phyloP scores from a whole-genome alignment of 2,329 filamentous ascomycete genomes.

The Fusarium metavorans region DNA sequence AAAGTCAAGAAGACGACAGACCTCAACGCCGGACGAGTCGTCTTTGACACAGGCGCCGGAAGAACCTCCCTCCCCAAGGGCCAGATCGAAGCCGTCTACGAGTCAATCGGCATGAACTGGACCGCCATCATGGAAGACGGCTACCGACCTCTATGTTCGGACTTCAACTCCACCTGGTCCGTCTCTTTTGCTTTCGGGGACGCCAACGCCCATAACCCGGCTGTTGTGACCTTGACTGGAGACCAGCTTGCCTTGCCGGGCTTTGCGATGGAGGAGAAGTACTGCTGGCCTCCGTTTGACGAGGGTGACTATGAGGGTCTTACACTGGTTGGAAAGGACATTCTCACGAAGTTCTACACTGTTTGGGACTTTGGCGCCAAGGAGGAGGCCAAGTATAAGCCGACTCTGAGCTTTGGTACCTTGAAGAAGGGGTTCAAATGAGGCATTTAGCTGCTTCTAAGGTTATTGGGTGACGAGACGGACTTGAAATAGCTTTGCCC shows the following conservation, averaged over 20 bases:
- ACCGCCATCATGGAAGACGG: conserved; percentile 45
- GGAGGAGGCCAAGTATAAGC: conserved; percentile 20
- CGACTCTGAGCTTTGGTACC: conserved; percentile 39
- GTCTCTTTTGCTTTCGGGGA: conserved; percentile 45
- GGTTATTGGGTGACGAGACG: background rate
- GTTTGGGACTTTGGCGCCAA: conserved; percentile 49
- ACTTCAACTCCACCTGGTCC: conserved; percentile 53
- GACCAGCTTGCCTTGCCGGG: conserved; percentile 48
- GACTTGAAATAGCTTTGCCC: background rate
- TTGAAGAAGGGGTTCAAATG: conserved; percentile 26
- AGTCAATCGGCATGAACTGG: conserved; percentile 52
- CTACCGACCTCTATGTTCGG: conserved; percentile 49
- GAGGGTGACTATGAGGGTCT: conserved; percentile 40
- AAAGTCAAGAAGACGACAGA: conserved; percentile 9
- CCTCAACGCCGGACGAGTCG: conserved; percentile 33
- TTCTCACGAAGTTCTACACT: conserved; percentile 50
- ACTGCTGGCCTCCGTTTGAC: conserved; percentile 53
- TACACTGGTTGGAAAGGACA: conserved; percentile 48
- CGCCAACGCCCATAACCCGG: conserved; percentile 18
- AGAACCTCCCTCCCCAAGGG: conserved; percentile 43
- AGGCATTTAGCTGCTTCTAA: background rate
- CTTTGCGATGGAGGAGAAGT: conserved; percentile 48
- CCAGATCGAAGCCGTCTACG: conserved; percentile 47
- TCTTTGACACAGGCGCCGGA: conserved; percentile 52
- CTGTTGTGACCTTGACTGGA: conserved; percentile 48